Base-by-base conservation (phyloP, 495 filamentous ascomycete genomes). In the Daldinia concentrica region DNA sequence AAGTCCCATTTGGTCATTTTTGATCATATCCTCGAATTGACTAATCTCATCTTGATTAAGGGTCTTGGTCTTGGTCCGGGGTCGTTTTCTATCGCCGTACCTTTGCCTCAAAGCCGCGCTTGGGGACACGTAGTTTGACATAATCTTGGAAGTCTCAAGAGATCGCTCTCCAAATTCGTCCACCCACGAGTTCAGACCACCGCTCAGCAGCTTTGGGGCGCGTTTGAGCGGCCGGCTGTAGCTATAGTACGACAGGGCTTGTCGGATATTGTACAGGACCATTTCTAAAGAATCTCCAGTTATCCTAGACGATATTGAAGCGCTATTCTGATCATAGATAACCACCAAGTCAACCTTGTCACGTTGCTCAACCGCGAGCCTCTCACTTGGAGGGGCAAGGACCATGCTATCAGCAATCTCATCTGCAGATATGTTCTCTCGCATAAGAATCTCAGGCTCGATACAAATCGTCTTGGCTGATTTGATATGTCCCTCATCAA, bases 401-500 rank as follows among this genome's bases (percentile, higher is more conserved):
- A 97, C 86, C 64, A 98, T 86, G 30, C 90, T 90, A 58, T 97
- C 92, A 62, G 88, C 88, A 15, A 99, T 86, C 59, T 98, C 87
- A 56, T 93, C 91, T 9, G 92, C 95, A 0, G 94, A 97, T 48
- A 97, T 91, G 50, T 93, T 90, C 41, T 87, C 84, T 58, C 90
- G 86, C 64, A 92, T 77, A 14, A 85, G 79, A 19, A 86, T 86
- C 41, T 94, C 87, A n/a, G 95, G 93, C 73, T 99, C 95, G 57
- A 98, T 85, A 79, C 95, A 98, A 48, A 98, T 91, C 34, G 94
- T 90, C 8, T 87, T 91, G 58, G 88, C 87, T 8, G 90, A 88
- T 81, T 88, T 90, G 45, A 99, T 93, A 73, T 99, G 96, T 1
- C 95, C 95, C 39, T 86, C 82, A 70, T 98, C 93, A 76, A 91